Evolutionary conservation across 257 asterid genomes (phyloP).

Genomic region (Solanum pinnatisectum): DNA sequence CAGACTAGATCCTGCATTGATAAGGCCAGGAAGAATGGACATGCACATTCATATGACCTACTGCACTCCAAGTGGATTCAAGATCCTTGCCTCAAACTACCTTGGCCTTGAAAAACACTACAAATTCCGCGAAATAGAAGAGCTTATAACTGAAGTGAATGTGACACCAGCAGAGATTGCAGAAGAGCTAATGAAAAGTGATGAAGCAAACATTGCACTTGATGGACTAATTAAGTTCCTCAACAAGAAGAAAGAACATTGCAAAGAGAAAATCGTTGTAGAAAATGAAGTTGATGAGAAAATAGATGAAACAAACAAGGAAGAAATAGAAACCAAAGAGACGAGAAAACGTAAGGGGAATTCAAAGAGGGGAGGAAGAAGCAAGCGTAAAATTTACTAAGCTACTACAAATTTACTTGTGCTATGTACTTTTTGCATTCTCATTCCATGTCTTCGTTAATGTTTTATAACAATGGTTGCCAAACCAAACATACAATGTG

Average conservation of each 20-base stretch:
- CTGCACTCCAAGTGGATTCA: constrained; percentile 19
- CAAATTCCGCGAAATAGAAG: constrained; percentile 10
- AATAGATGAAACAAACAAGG: not conserved
- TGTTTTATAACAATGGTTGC: not conserved
- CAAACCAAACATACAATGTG: not conserved
- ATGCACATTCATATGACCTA: constrained; percentile 32
- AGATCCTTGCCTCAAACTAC: constrained; percentile 23
- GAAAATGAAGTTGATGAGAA: constrained; percentile 1
- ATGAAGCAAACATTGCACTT: constrained; percentile 6
- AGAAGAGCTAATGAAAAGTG: constrained; percentile 13
- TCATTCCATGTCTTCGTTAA: not conserved
- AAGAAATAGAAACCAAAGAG: not conserved
- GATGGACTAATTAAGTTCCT: not conserved
- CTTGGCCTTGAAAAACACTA: constrained; percentile 8
- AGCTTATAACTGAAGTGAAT: constrained; percentile 7
- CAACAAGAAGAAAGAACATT: not conserved
- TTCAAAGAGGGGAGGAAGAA: constrained; percentile 11
- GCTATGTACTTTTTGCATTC: not conserved
- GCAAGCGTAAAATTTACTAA: not conserved
- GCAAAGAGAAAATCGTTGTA: not conserved
- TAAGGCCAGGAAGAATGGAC: constrained; percentile 35
- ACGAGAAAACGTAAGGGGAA: not conserved
- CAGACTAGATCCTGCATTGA: constrained; percentile 29
- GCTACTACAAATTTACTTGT: not conserved
- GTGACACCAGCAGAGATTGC: constrained; percentile 24